Evolutionary conservation across 768 basidiomycete species (phyloP).

Genomic region (Termitomyces sp.): DNA sequence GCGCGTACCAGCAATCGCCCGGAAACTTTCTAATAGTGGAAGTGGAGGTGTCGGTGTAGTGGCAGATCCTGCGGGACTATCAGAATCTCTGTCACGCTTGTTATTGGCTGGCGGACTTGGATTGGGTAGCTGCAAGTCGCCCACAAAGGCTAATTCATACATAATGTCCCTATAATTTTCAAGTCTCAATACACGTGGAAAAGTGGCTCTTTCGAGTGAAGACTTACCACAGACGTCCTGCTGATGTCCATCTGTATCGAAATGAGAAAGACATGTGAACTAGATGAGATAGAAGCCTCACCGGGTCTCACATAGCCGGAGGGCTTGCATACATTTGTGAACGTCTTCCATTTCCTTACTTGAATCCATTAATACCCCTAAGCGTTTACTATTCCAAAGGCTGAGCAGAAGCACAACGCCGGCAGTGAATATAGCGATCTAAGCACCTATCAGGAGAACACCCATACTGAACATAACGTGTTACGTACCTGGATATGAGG

Average conservation of each 20-base stretch:
- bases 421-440: constrained; percentile 38
- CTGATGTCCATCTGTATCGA: constrained; percentile 29
- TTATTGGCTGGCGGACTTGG: constrained; percentile 40
- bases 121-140: constrained; percentile 63
- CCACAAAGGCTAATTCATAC: constrained; percentile 65
- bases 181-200: constrained; percentile 14
- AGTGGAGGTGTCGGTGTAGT: not conserved
- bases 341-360: constrained; percentile 60
- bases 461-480: constrained; percentile 1
- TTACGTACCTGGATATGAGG: constrained; percentile 30
- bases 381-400: constrained; percentile 58
- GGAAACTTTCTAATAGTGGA: constrained; percentile 14
- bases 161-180: constrained; percentile 53
- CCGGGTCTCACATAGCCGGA: constrained; percentile 34
- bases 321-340: constrained; percentile 52
- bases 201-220: not conserved
- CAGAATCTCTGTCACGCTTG: constrained; percentile 62
- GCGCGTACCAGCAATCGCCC: constrained; percentile 31
- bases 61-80: constrained; percentile 31
- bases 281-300: constrained; percentile 6
- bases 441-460: not conserved
- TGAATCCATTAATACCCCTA: constrained; percentile 40
- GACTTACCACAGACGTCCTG: constrained; percentile 40
- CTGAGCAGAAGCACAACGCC: constrained; percentile 59
- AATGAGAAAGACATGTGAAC: not conserved